These are phyloP conservation scores for Solanum aculeatissimum DNA, from an alignment of 305 asterid species.

Conservation along the genomic window DNA sequence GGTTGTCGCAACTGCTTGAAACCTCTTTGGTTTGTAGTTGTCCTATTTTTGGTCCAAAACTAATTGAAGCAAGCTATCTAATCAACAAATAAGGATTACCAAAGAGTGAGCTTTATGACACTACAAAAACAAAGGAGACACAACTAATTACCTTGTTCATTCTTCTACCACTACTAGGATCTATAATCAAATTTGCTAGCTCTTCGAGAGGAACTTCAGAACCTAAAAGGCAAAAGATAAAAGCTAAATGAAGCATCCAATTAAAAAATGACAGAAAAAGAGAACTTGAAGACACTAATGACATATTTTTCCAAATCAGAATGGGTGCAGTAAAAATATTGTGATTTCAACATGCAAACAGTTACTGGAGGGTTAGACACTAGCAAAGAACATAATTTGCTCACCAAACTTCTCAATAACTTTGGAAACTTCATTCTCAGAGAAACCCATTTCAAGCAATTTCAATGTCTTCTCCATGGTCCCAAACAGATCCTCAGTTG, in stretches of 20 bases:
- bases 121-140: neutral
- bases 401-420: slow-evolving; percentile 86
- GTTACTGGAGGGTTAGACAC: neutral
- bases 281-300: neutral
- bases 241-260: neutral
- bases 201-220: slow-evolving; percentile 46
- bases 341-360: neutral
- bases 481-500: slow-evolving; percentile 68
- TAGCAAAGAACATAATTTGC: slow-evolving; percentile 11
- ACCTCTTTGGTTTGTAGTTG: neutral
- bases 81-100: neutral
- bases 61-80: neutral
- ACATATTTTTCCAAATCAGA: neutral
- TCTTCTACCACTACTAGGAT: slow-evolving; percentile 12
- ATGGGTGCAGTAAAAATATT: neutral
- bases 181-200: slow-evolving; percentile 62
- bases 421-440: slow-evolving; percentile 66
- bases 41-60: neutral
- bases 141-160: slow-evolving; percentile 32
- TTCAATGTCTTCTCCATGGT: slow-evolving; percentile 88
- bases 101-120: neutral
- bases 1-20: neutral
- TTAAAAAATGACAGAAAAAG: neutral
- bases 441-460: slow-evolving; percentile 84
- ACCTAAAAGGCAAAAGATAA: slow-evolving; percentile 34